These are phyloP conservation scores for Euphorbia schlechtendalii DNA, from an alignment of 441 rosid species.

Conservation along the genomic window DNA sequence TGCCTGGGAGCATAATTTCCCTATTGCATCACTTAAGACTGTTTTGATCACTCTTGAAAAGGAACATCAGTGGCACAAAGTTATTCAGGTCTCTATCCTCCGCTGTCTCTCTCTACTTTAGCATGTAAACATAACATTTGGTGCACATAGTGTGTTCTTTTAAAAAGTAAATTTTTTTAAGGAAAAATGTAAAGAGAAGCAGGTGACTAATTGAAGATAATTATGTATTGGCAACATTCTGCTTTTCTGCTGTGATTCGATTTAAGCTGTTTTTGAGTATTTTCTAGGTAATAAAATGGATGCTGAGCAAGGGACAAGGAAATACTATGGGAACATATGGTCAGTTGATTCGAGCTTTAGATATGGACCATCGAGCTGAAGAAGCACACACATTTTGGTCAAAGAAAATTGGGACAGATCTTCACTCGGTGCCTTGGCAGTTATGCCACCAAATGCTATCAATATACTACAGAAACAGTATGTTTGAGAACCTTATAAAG, in stretches of 20 bases:
- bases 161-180: not conserved
- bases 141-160: not conserved
- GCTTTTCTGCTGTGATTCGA: conserved; percentile 1
- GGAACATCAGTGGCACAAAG: conserved; percentile 85
- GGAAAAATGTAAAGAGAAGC: not conserved
- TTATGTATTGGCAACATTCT: not conserved
- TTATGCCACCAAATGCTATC: conserved; percentile 67
- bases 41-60: conserved; percentile 69
- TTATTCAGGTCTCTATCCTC: conserved; percentile 55
- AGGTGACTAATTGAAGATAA: not conserved
- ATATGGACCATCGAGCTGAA: conserved; percentile 77
- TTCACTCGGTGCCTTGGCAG: conserved; percentile 91
- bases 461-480: conserved; percentile 73
- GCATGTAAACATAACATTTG: not conserved
- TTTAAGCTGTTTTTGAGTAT: conserved; percentile 4
- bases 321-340: conserved; percentile 74
- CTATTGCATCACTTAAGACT: conserved; percentile 65
- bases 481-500: conserved; percentile 69
- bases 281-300: conserved; percentile 89
- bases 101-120: conserved; percentile 5
- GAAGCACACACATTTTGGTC: conserved; percentile 85
- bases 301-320: conserved; percentile 97
- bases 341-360: conserved; percentile 74
- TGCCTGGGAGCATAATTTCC: conserved; percentile 88
- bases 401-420: conserved; percentile 65